Evolutionary conservation across 208 protist genomes (phyloP).

Genomic region (Sergeia podlipaevii): DNA sequence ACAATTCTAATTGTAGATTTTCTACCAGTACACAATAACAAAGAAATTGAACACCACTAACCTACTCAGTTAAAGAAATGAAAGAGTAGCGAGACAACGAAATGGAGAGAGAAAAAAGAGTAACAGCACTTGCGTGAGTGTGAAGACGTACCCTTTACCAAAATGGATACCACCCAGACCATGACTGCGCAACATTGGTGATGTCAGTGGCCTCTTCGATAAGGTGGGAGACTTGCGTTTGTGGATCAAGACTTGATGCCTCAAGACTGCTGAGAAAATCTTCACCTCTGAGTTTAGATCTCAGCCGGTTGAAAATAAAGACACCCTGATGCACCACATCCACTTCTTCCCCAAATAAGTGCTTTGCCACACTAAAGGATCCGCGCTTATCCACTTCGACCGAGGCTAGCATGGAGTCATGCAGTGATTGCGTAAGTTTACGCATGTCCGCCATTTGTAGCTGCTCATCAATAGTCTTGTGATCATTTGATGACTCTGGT

Average conservation of each 20-base stretch:
- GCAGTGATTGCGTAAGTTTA: conserved; percentile 7
- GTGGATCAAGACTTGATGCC: conserved; percentile 51
- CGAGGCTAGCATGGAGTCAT: conserved; percentile 11
- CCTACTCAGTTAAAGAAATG: no score
- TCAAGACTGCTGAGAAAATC: conserved; percentile 46
- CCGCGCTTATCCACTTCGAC: conserved; percentile 5
- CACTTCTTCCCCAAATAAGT: conserved; percentile 56
- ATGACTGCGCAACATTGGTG: conserved; percentile 86
- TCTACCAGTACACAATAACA: no score
- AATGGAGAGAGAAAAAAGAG: background rate
- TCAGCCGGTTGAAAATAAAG: conserved; percentile 71
- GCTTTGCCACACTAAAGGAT: conserved; percentile 28
- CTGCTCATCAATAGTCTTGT: conserved; percentile 77
- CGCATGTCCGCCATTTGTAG: conserved; percentile 32
- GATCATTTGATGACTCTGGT: conserved; percentile 59
- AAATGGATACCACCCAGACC: conserved; percentile 90
- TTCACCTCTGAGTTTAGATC: conserved; percentile 78
- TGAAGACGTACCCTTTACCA: conserved; percentile 58
- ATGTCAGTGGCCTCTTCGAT: conserved; percentile 83
- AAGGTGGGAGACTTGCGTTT: conserved; percentile 73
- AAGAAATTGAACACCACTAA: no score
- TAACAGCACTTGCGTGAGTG: no score
- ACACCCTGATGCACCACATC: conserved; percentile 84
- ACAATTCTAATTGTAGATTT: no score
- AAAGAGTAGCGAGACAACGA: no score